Evolutionary conservation across 345 rosid species (phyloP), one percentile per base, ranked within the genome.

Genomic region (Citrus glauca): DNA sequence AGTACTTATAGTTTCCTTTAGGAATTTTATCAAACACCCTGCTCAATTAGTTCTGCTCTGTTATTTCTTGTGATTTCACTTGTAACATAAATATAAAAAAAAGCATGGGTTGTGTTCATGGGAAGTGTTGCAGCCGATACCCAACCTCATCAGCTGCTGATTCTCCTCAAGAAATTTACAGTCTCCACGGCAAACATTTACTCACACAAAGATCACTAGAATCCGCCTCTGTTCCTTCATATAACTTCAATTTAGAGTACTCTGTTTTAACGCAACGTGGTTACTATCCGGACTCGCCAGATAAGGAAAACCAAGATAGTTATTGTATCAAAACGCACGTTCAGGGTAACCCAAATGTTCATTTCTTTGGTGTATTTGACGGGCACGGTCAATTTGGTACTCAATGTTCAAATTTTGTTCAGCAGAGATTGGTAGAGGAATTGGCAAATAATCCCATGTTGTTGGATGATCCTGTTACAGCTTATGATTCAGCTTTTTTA

Each of bases 331-430:
- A 81, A 81, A 90, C 90, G 35, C 86, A 87, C 73, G 80, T 95
- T 75, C 94, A 87, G 85, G 98, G 97, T 78, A 90, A 95, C 86
- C 97, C 97, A 19, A 84, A 90, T 84, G 81, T 91, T 75, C 97
- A 95, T 88, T 90, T 95, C 88, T 95, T 93, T 81, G 98, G 97
- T 79, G 97, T 95, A 17, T 93, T 90, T 78, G 99, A 95, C 75
- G 97, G 99, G 56, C 99, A 95, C 67, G 98, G 98, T 55, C 91
- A 84, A 38, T 85, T 81, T 62, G 98, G 98, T 59, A 76, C 98
- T 22, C 87, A 91, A 40, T 94, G 98, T 77, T 92, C 99, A 0
- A 91, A 80, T 77, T 96, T 96, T 78, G 94, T 90, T 2, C 88
- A 86, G 89, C 90, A 92, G 22, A 90, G 87, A 64, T 84, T 96